These are phyloP conservation scores for Salix suchowensis DNA, from an alignment of 345 rosid genomes.

Conservation along the genomic window DNA sequence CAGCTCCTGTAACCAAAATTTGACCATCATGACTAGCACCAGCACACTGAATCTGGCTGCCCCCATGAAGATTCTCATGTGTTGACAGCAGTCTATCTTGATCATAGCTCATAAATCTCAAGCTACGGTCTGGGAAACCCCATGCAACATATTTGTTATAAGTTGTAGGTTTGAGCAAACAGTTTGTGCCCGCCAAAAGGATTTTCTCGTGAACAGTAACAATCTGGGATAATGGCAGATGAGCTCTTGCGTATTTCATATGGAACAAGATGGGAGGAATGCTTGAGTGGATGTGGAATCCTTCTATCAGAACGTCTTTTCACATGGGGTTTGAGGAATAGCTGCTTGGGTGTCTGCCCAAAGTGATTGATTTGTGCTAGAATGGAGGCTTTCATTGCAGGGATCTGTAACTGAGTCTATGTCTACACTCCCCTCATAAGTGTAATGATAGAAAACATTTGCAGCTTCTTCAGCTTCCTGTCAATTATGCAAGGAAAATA, in stretches of 20 bases:
- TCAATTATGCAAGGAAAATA: slow-evolving; percentile 21
- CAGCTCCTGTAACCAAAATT: slow-evolving; percentile 86
- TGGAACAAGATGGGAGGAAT: slow-evolving; percentile 73
- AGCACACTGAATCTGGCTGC: slow-evolving; percentile 82
- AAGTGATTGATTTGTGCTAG: slow-evolving; percentile 98
- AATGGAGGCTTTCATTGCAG: slow-evolving; percentile 98
- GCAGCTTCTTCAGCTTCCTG: slow-evolving; percentile 99
- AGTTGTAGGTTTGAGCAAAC: slow-evolving; percentile 83
- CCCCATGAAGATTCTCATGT: slow-evolving; percentile 96
- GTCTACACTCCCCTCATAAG: slow-evolving; percentile 98
- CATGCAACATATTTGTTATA: slow-evolving; percentile 81
- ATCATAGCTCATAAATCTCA: slow-evolving; percentile 95
- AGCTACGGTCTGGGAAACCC: slow-evolving; percentile 96
- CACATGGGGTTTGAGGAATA: slow-evolving; percentile 86
- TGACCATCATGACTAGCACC: slow-evolving; percentile 93
- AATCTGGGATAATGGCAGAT: slow-evolving; percentile 74
- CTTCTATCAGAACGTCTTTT: slow-evolving; percentile 74
- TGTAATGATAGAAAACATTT: slow-evolving; percentile 98
- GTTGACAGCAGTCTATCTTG: slow-evolving; percentile 90
- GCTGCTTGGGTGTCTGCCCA: slow-evolving; percentile 99
- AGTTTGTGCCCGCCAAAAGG: slow-evolving; percentile 66
- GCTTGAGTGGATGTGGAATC: slow-evolving; percentile 81
- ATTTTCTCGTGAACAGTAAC: slow-evolving; percentile 73
- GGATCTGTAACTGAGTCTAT: slow-evolving; percentile 97
- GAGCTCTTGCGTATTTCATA: slow-evolving; percentile 78